These are phyloP conservation scores for Phytophthora citricola DNA, from an alignment of 352 stramenopile species.

Conservation along the genomic window DNA sequence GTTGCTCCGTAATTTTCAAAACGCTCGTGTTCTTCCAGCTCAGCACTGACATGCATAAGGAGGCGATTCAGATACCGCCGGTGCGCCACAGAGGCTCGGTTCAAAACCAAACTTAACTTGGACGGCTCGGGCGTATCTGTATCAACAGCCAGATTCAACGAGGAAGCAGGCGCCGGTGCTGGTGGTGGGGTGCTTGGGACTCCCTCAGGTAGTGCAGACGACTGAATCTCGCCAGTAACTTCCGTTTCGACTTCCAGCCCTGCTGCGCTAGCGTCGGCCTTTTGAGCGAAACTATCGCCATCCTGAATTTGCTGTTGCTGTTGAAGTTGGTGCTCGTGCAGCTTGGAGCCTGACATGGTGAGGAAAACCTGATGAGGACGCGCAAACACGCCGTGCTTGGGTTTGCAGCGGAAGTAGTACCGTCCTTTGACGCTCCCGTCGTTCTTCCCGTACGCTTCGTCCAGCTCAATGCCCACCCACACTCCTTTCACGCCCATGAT, in stretches of 20 bases:
- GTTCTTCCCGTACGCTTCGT: constrained; percentile 82
- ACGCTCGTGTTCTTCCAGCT: constrained; percentile 80
- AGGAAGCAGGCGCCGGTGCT: constrained; percentile 24
- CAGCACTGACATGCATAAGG: constrained; percentile 67
- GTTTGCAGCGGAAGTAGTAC: constrained; percentile 82
- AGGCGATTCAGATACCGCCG: constrained; percentile 76
- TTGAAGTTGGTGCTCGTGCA: constrained; percentile 59
- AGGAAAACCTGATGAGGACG: constrained; percentile 80
- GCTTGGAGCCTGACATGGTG: constrained; percentile 63
- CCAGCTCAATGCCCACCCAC: constrained; percentile 84
- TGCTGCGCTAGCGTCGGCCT: constrained; percentile 33
- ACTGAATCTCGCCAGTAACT: constrained; percentile 32
- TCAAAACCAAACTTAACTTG: constrained; percentile 70
- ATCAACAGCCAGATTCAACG: constrained; percentile 16
- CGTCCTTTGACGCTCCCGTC: constrained; percentile 83
- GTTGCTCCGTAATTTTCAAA: constrained; percentile 80
- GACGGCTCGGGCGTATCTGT: constrained; percentile 54
- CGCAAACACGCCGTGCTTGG: constrained; percentile 83
- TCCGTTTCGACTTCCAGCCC: constrained; percentile 34
- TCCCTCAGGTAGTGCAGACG: constrained; percentile 24
- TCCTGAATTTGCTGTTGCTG: constrained; percentile 44
- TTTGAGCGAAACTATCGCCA: constrained; percentile 28
- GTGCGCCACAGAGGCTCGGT: constrained; percentile 65
- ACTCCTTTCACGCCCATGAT: constrained; percentile 72
- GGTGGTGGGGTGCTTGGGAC: constrained; percentile 34